phyloP scores from a whole-genome alignment of 192 early-diverging fungal genomes.

The Coemansia sp. region DNA sequence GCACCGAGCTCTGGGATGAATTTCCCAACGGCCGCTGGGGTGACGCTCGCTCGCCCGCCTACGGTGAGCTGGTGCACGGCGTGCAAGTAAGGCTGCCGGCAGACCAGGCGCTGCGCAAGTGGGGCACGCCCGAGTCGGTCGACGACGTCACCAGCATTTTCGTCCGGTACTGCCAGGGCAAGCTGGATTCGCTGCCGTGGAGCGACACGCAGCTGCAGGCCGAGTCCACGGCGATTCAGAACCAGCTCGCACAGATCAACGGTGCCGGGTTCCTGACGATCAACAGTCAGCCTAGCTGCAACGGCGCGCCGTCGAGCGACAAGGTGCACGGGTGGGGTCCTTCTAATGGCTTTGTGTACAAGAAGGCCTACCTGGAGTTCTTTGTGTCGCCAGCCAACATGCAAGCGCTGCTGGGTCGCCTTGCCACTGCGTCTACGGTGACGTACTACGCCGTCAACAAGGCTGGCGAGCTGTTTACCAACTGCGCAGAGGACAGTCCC shows the following conservation, averaged over 20 bases:
- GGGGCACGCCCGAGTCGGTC: slow-evolving; percentile 71
- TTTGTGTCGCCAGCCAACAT: slow-evolving; percentile 78
- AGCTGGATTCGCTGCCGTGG: slow-evolving; percentile 89
- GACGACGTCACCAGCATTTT: slow-evolving; percentile 78
- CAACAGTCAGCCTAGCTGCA: slow-evolving; percentile 94
- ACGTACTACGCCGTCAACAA: slow-evolving; percentile 93
- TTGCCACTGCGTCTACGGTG: slow-evolving; percentile 63
- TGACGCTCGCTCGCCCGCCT: slow-evolving; percentile 91
- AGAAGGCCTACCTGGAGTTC: slow-evolving; percentile 97
- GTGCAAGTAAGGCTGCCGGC: slow-evolving; percentile 82
- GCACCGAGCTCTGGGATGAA: slow-evolving; percentile 95
- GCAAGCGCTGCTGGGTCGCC: slow-evolving; percentile 61
- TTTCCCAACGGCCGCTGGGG: slow-evolving; percentile 99
- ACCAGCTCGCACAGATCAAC: slow-evolving; percentile 72
- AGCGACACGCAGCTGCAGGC: slow-evolving; percentile 76
- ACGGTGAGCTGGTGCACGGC: slow-evolving; percentile 77
- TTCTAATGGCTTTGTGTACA: slow-evolving; percentile 92
- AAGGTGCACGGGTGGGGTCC: slow-evolving; percentile 92
- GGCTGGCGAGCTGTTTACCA: slow-evolving; percentile 87
- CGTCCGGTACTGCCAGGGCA: slow-evolving; percentile 78
- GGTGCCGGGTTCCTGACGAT: slow-evolving; percentile 88
- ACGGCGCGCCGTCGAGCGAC: slow-evolving; percentile 81
- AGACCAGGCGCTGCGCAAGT: slow-evolving; percentile 72
- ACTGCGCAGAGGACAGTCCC: slow-evolving; percentile 80
- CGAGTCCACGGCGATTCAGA: slow-evolving; percentile 77